Conservation (phyloP, 192 early-diverging fungal genomes). For the Umbelopsis isabellina region DNA sequence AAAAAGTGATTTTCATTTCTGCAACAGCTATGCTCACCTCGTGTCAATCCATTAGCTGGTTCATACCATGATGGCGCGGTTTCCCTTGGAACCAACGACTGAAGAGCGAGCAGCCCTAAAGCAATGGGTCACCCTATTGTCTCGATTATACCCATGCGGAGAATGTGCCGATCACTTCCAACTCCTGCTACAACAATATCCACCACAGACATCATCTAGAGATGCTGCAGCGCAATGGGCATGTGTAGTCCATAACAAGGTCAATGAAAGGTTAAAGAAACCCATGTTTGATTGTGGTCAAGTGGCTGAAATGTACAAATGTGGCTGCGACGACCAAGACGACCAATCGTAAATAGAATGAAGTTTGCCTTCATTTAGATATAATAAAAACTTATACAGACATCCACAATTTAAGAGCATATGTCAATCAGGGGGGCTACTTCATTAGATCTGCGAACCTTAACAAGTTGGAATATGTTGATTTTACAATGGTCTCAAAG, state of each 20-base stretch:
- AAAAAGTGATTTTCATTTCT: not conserved
- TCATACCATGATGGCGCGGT: slow-evolving; percentile 91
- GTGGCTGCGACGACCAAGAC: slow-evolving; percentile 72
- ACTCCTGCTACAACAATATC: slow-evolving; percentile 70
- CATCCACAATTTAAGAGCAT: not conserved
- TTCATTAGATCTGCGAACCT: not conserved
- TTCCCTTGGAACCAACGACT: slow-evolving; percentile 75
- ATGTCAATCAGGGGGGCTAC: no score
- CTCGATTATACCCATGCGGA: slow-evolving; percentile 93
- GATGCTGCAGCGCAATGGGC: slow-evolving; percentile 80
- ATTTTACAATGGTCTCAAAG: not conserved
- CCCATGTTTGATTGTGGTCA: slow-evolving; percentile 78
- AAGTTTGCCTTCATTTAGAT: not conserved
- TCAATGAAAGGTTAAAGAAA: slow-evolving; percentile 86
- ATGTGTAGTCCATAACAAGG: slow-evolving; percentile 90
- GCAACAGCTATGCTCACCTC: not conserved
- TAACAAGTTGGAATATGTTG: not conserved
- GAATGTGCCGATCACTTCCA: slow-evolving; percentile 94
- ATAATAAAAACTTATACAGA: not conserved
- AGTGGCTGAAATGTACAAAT: slow-evolving; percentile 80
- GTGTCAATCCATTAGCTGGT: slow-evolving; percentile 55
- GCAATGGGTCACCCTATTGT: slow-evolving; percentile 83
- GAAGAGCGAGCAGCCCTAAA: slow-evolving; percentile 77
- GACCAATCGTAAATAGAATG: not conserved
- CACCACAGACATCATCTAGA: slow-evolving; percentile 77